Conservation (phyloP, 1,284 basidiomycete species). For the Trametes hirsuta region DNA sequence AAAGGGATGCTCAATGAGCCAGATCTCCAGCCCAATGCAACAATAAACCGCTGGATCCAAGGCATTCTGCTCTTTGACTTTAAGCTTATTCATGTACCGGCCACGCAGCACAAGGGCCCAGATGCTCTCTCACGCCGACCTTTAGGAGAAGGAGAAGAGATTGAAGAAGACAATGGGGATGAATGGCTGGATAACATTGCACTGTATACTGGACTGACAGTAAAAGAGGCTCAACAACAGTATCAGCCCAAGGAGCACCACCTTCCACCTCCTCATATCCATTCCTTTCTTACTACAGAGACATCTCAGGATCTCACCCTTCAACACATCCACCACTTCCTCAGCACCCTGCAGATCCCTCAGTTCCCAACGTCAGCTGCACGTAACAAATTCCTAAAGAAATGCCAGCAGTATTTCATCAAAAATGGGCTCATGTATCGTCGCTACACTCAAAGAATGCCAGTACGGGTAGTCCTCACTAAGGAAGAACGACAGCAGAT, state of each 20-base stretch:
- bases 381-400: constrained; percentile 9
- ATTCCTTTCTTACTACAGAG: not conserved
- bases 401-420: constrained; percentile 16
- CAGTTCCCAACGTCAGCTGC: not conserved
- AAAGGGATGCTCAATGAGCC: constrained; percentile 44
- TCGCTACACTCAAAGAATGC: constrained; percentile 12
- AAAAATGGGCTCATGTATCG: constrained; percentile 1
- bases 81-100: constrained; percentile 39
- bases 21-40: constrained; percentile 40
- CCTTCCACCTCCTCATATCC: too few relatives aligned
- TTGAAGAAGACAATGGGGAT: constrained; percentile 9
- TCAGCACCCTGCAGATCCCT: not conserved
- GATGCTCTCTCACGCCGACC: constrained; percentile 37
- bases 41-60: constrained; percentile 45
- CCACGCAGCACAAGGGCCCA: constrained; percentile 27
- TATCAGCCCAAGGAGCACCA: not conserved
- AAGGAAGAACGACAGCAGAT: not conserved
- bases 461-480: constrained; percentile 13
- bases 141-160: constrained; percentile 21
- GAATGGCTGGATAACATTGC: constrained; percentile 35
- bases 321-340: constrained; percentile 3
- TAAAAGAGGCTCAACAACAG: not conserved
- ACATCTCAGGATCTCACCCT: not conserved
- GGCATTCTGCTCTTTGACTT: constrained; percentile 43
- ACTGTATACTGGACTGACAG: not conserved